phyloP scores from a whole-genome alignment of 2,329 filamentous ascomycete genomes.

The Colletotrichum musicola region DNA sequence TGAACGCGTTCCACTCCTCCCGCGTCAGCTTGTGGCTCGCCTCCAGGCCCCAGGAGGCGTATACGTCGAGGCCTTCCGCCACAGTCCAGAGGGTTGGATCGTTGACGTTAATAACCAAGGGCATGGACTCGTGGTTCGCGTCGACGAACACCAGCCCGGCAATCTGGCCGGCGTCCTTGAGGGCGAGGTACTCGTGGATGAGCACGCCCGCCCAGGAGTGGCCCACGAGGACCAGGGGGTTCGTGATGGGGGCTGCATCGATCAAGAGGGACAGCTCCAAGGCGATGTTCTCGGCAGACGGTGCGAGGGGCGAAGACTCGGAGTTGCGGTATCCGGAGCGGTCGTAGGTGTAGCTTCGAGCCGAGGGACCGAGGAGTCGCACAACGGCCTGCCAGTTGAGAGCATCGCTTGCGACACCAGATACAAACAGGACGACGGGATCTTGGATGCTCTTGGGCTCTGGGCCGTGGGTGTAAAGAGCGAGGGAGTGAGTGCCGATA shows the following conservation, averaged over 20 bases:
- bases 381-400: conserved; percentile 27
- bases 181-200: conserved; percentile 21
- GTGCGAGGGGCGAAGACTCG: not conserved
- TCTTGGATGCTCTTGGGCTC: not conserved
- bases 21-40: conserved; percentile 16
- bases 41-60: conserved; percentile 10
- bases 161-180: not conserved
- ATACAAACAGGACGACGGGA: conserved; percentile 16
- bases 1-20: conserved; percentile 25
- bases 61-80: conserved; percentile 9
- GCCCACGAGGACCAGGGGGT: conserved; percentile 12
- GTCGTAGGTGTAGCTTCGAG: conserved; percentile 29
- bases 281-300: conserved; percentile 21
- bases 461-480: conserved; percentile 19
- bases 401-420: conserved; percentile 25
- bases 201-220: conserved; percentile 30
- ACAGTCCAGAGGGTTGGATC: conserved; percentile 16
- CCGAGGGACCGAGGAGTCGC: not conserved
- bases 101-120: conserved; percentile 17
- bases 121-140: conserved; percentile 21
- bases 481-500: conserved; percentile 24
- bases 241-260: not conserved
- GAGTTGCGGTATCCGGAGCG: conserved; percentile 26
- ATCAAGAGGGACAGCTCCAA: conserved; percentile 12
- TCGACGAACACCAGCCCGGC: conserved; percentile 21